Evolutionary conservation across 164 flowering plant genomes (phyloP), one percentile per base, ranked within the genome.

Genomic region (Taxillus chinensis): DNA sequence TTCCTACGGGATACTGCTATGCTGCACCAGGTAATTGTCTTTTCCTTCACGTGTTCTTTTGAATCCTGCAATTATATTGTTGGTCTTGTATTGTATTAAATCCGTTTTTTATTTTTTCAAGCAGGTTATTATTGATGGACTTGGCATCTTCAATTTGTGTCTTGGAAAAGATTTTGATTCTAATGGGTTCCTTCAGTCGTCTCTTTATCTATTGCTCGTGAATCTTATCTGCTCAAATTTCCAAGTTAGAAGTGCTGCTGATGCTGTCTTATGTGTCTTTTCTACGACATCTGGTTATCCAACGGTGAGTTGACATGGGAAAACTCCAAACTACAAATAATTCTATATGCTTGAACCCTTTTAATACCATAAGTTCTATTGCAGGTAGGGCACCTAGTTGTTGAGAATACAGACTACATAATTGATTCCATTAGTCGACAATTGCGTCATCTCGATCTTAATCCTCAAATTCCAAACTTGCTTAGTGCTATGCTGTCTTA

Each of bases 401-500:
- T 91, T 70, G 86, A 65, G 67, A 93, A 90, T 83, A 83, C 99
- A 60, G 99, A 93, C 73, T 93, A 89, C 67, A 74, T 93, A 43
- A 79, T 93, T 67, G 99, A 93, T 70, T 90, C 96, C 10, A 73
- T 93, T 61, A 89, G 96, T 65, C 86, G 85, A 45, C 96, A 93
- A 65, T 64, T 93, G 54, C 89, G 96, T 14, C 96, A 90, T 76
- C 67, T 93, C 73, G 96, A 93, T 78, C 82, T 87, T 60, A 87
- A 89, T 71, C 95, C 92, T 64, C 93, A 83, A 61, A 86, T 86
- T 41, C 93, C 99, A 52, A 74, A 79, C 75, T 90, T 93, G 51
- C 92, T 93, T 62, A 86, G 88, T 66, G 78, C 92, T 16, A 75
- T 90, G 84, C 99, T 93, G 66, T 93, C 99, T 7, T 91, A 81